Conservation (phyloP, 1,284 basidiomycete genomes). For the Megacollybia platyphylla region DNA sequence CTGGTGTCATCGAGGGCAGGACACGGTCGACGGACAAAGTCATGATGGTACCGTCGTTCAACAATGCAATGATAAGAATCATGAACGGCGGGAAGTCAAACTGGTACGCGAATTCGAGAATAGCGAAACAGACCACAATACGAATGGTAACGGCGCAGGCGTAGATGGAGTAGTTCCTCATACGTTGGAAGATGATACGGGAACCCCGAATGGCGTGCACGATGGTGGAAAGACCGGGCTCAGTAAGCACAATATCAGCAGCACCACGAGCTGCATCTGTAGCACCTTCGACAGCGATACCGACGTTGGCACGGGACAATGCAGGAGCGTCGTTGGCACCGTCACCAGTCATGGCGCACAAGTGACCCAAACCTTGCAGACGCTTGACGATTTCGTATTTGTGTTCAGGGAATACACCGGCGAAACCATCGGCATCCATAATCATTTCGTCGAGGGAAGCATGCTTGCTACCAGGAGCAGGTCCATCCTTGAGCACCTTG, state of each 20-base stretch:
- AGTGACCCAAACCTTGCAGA: conserved; percentile 24
- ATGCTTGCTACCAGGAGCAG: conserved; percentile 70
- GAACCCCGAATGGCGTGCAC: conserved; percentile 95
- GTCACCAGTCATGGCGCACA: conserved; percentile 59
- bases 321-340: conserved; percentile 99
- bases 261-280: conserved; percentile 98
- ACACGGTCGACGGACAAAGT: conserved; percentile 96
- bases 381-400: conserved; percentile 40
- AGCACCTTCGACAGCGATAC: conserved; percentile 97
- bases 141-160: conserved; percentile 92
- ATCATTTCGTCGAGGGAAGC: conserved; percentile 86
- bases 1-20: conserved; percentile 81
- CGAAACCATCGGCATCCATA: conserved; percentile 85
- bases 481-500: conserved; percentile 90
- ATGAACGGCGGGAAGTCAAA: conserved; percentile 99
- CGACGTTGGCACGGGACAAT: conserved; percentile 96
- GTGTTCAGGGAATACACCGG: conserved; percentile 77
- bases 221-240: conserved; percentile 87
- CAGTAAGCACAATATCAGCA: conserved; percentile 91
- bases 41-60: conserved; percentile 99
- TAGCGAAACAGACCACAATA: conserved; percentile 95
- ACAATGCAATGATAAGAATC: conserved; percentile 93
- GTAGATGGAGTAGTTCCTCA: conserved; percentile 94
- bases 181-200: conserved; percentile 96
- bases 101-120: conserved; percentile 92